phyloP scores from a whole-genome alignment of 768 basidiomycete genomes.

The Macrolepiota albuminosa region DNA sequence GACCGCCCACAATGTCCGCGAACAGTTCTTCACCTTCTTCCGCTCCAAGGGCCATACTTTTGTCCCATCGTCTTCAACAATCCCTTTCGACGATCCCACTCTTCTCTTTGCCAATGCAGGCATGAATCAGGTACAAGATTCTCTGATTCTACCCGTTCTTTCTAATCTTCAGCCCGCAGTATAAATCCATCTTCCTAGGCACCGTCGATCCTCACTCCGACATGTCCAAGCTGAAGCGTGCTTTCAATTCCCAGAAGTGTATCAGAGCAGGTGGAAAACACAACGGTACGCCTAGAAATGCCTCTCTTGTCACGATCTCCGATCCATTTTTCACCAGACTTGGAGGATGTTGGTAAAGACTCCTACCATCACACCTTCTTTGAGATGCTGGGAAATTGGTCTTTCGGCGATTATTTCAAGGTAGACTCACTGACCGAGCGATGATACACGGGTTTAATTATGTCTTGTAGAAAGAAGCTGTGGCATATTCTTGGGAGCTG shows the following conservation, averaged over 20 bases:
- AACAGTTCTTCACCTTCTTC: slow-evolving; percentile 92
- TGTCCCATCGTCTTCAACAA: slow-evolving; percentile 85
- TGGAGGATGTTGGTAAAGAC: slow-evolving; percentile 98
- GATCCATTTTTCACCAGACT: slow-evolving; percentile 45
- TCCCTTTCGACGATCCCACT: slow-evolving; percentile 97
- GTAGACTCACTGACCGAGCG: slow-evolving; percentile 29
- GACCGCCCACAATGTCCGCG: slow-evolving; percentile 79
- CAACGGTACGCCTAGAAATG: slow-evolving; percentile 57
- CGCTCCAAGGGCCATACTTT: slow-evolving; percentile 75
- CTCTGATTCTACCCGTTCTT: neutral
- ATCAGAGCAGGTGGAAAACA: slow-evolving; percentile 99
- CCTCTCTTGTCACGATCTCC: neutral
- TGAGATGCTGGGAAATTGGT: slow-evolving; percentile 99
- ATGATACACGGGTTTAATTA: slow-evolving; percentile 6
- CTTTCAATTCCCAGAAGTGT: slow-evolving; percentile 96
- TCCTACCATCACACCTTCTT: slow-evolving; percentile 98
- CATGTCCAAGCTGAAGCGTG: slow-evolving; percentile 85
- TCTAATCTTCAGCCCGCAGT: slow-evolving; percentile 39
- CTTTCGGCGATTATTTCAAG: slow-evolving; percentile 99
- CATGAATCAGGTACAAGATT: slow-evolving; percentile 75
- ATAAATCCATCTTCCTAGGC: slow-evolving; percentile 96
- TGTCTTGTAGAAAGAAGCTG: slow-evolving; percentile 76
- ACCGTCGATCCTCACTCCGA: slow-evolving; percentile 95
- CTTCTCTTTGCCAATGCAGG: slow-evolving; percentile 98
- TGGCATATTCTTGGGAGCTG: slow-evolving; percentile 91